Evolutionary conservation across 371 early-diverging fungal species (phyloP).

Genomic region (Saksenaea oblongispora): DNA sequence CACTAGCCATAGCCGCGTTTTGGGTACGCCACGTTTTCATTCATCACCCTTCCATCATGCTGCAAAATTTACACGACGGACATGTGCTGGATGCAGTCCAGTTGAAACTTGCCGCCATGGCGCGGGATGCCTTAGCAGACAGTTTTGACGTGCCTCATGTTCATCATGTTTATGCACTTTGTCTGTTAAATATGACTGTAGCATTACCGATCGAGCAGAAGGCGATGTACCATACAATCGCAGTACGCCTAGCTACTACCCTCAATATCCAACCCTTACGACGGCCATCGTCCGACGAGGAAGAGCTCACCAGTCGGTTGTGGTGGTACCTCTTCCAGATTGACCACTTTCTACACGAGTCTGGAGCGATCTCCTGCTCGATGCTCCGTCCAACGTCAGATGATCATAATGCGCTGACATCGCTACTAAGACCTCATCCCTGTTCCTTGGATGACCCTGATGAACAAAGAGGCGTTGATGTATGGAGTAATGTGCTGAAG

Average conservation of each 20-base stretch:
- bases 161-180: constrained; percentile 26
- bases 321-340: constrained; percentile 41
- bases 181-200: constrained; percentile 27
- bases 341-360: constrained; percentile 31
- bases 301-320: constrained; percentile 24
- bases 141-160: constrained; percentile 31
- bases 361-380: constrained; percentile 23
- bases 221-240: constrained; percentile 27
- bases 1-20: constrained; percentile 24
- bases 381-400: constrained; percentile 28
- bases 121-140: constrained; percentile 26
- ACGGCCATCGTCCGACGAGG: constrained; percentile 6
- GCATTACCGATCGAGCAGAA: constrained; percentile 24
- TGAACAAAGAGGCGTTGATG: constrained; percentile 21
- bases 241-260: constrained; percentile 27
- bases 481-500: constrained; percentile 28
- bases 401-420: constrained; percentile 21
- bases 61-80: constrained; percentile 16
- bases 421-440: constrained; percentile 18
- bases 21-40: constrained; percentile 33
- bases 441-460: constrained; percentile 30
- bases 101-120: constrained; percentile 18
- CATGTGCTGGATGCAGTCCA: constrained; percentile 26
- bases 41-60: constrained; percentile 20
- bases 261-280: constrained; percentile 18